A percentile compares a stretch with the other conserved stretches of the same genome.
These are phyloP conservation scores for Epichloe sp. DNA, from an alignment of 2,329 filamentous ascomycete genomes.

Conservation along the genomic window DNA sequence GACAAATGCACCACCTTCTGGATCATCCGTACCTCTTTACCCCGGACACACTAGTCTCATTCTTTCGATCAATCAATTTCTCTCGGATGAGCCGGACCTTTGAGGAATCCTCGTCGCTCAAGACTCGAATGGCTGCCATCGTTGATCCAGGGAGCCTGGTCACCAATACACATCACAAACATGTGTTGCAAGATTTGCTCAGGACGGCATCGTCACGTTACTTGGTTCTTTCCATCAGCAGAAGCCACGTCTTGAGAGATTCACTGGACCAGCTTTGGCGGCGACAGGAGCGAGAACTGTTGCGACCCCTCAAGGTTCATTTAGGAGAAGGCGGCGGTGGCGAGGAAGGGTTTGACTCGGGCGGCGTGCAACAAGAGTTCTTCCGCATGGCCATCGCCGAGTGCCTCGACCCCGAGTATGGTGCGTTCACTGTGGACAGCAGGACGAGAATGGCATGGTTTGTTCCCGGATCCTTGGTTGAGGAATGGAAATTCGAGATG, in stretches of 20 bases:
- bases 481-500: slow-evolving; percentile 81
- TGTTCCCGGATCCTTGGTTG: slow-evolving; percentile 65
- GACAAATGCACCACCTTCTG: slow-evolving; percentile 58
- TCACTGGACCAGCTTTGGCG: slow-evolving; percentile 84
- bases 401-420: slow-evolving; percentile 64
- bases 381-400: slow-evolving; percentile 75
- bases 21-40: slow-evolving; percentile 73
- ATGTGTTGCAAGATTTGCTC: slow-evolving; percentile 48
- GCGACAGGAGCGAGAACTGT: slow-evolving; percentile 65
- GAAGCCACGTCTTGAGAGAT: slow-evolving; percentile 56
- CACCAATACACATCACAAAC: slow-evolving; percentile 43
- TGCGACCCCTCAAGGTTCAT: slow-evolving; percentile 77
- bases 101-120: slow-evolving; percentile 51
- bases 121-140: slow-evolving; percentile 42
- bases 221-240: slow-evolving; percentile 54
- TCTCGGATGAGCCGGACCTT: slow-evolving; percentile 71
- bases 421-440: slow-evolving; percentile 66
- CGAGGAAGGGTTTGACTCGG: slow-evolving; percentile 85
- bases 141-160: slow-evolving; percentile 41
- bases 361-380: slow-evolving; percentile 93
- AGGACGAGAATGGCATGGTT: slow-evolving; percentile 80
- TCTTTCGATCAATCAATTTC: slow-evolving; percentile 82
- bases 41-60: slow-evolving; percentile 57
- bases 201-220: slow-evolving; percentile 57
- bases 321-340: slow-evolving; percentile 71